Evolutionary conservation across 1,284 basidiomycete genomes (phyloP).

Genomic region (Papiliotrema nemorosa): DNA sequence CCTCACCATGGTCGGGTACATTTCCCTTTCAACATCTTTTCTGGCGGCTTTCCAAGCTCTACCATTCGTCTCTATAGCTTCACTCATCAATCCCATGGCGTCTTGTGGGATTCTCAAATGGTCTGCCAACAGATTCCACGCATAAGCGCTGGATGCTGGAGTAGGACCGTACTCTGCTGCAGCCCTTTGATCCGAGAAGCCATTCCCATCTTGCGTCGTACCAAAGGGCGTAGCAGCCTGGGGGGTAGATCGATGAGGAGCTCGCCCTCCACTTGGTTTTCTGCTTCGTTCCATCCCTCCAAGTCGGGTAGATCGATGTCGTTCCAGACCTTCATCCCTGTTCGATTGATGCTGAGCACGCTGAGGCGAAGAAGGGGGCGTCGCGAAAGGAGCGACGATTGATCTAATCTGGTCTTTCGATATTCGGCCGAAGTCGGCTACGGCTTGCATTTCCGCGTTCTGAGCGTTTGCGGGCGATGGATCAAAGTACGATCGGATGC

Average conservation of each 20-base stretch:
- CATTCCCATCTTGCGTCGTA: no score
- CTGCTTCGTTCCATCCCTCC: neutral
- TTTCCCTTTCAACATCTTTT: neutral
- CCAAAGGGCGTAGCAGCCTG: no score
- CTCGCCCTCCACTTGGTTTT: neutral
- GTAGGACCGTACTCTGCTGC: neutral
- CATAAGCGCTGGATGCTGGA: neutral
- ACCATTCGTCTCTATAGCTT: slow-evolving; percentile 5
- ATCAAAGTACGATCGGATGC: neutral
- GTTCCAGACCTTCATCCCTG: neutral
- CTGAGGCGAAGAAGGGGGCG: slow-evolving; percentile 3
- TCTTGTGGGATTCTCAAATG: slow-evolving; percentile 3
- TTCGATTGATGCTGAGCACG: neutral
- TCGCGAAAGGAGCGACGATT: slow-evolving; percentile 8
- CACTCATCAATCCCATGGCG: slow-evolving; percentile 4
- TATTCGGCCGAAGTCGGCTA: neutral
- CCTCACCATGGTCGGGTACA: neutral
- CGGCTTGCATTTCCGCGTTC: neutral
- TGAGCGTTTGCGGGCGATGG: neutral
- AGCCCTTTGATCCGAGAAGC: no score
- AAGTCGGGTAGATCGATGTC: neutral
- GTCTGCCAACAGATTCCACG: slow-evolving; percentile 6
- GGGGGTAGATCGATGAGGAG: neutral
- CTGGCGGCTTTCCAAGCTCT: neutral
- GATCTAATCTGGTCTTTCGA: slow-evolving; percentile 1